Evolutionary conservation across 2,329 filamentous ascomycete genomes (phyloP), one percentile per base, ranked within the genome.

Genomic region (Endoconidiophora polonica): DNA sequence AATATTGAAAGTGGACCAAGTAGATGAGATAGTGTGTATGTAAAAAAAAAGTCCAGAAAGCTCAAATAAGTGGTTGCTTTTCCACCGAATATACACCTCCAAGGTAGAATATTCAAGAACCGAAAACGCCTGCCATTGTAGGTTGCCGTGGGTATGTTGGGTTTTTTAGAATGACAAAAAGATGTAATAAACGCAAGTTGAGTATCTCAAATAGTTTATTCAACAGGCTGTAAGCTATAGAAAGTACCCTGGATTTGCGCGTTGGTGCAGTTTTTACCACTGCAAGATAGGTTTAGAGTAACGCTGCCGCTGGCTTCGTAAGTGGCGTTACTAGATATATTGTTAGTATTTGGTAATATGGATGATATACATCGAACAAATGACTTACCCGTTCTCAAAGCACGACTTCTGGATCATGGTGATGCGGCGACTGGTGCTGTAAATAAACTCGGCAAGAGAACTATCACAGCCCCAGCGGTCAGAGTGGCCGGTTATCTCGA

Each of bases 331-430:
- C 23, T 49, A 26, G 22, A 20, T 18, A 29, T 9, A 23, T 38
- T 18, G 37, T 44, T 33, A 47, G 46, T 12, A 42, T 42, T 14
- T 43, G 20, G 22, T 3, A 33, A 43, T n/a, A 22, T 36, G 10
- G 22, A 3, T 20, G 10, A 33, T 23, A 18, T 12, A 42, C 3
- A 4, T 16, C 6, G 16, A 20, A n/a, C 38, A 24, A 20, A 40
- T 4, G 16, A 58, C 64, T 56, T 59, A 68, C 66, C 63, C 65
- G 4, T 62, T 55, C 1, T 55, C 22, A 10, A 56, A 61, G 57
- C 71, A 74, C 12, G 66, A 61, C 24, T 61, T 61, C 61, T 74
- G 68, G 41, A 71, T 60, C 58, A 72, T 54, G n/a, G 63, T 66
- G 41, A 73, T 54, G 38, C 59, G 58, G 20, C 44, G 38, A 2